A percentile compares a stretch with the other conserved stretches of the same genome.
Evolutionary conservation across 2,329 filamentous ascomycete genomes (phyloP).

Genomic region (Sordariomycetes sp.): DNA sequence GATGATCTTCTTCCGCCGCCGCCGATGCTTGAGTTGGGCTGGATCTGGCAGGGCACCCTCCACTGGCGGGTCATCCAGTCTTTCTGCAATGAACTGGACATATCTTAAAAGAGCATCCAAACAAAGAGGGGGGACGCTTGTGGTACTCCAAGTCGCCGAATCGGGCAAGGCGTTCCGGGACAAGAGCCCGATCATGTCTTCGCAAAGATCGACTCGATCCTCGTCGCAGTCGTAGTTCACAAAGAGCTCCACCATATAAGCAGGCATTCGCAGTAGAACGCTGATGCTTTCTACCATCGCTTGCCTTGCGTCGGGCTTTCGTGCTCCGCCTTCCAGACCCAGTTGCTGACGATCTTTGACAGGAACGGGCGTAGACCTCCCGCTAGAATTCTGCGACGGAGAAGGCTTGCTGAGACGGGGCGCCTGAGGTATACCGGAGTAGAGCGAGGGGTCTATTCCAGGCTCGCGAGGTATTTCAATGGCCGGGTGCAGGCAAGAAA

Average conservation of each 20-base stretch:
- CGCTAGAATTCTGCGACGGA: slow-evolving; percentile 61
- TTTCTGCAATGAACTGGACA: slow-evolving; percentile 81
- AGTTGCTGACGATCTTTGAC: slow-evolving; percentile 87
- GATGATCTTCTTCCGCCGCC: slow-evolving; percentile 74
- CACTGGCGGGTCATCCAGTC: slow-evolving; percentile 57
- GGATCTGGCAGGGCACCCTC: slow-evolving; percentile 44
- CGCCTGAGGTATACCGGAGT: slow-evolving; percentile 83
- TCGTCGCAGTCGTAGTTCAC: slow-evolving; percentile 97
- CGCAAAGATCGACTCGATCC: slow-evolving; percentile 80
- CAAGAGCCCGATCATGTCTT: slow-evolving; percentile 86
- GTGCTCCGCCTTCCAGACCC: slow-evolving; percentile 78
- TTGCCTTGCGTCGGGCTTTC: slow-evolving; percentile 90
- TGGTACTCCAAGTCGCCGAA: slow-evolving; percentile 97
- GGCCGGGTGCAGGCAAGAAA: slow-evolving; percentile 86
- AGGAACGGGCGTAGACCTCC: slow-evolving; percentile 77
- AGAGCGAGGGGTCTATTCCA: slow-evolving; percentile 81
- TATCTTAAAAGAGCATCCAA: slow-evolving; percentile 84
- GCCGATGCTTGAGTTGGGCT: slow-evolving; percentile 52
- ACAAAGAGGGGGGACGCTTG: slow-evolving; percentile 89
- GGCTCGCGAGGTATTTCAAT: slow-evolving; percentile 86
- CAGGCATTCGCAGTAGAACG: slow-evolving; percentile 81
- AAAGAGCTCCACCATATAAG: slow-evolving; percentile 89
- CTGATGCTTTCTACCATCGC: slow-evolving; percentile 97
- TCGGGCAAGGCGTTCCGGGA: slow-evolving; percentile 93
- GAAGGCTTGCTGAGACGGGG: slow-evolving; percentile 74